Percentiles rank a stretch among this genome's conserved stretches.
Conservation (phyloP, 805 yeast species). For the Maudiozyma pseudohumilis region DNA sequence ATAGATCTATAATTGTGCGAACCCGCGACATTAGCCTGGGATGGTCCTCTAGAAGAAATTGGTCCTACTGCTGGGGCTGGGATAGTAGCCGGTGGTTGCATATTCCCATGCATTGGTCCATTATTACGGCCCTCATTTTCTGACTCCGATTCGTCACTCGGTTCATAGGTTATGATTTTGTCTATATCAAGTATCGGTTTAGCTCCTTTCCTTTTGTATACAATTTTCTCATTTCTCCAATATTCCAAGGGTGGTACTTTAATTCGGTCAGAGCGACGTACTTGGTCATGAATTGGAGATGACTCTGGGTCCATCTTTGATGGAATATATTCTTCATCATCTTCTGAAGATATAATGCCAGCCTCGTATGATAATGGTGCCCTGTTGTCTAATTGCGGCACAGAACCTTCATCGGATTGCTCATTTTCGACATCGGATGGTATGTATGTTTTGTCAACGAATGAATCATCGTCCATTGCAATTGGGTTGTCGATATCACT, state of each 20-base stretch:
- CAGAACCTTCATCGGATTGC: conserved; percentile 4
- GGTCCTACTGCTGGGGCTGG: background rate
- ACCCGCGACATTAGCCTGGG: background rate
- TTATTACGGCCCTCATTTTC: background rate
- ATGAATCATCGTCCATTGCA: background rate
- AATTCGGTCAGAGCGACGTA: conserved; percentile 57
- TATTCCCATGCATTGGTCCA: background rate
- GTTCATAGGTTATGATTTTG: conserved; percentile 41
- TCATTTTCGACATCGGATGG: conserved; percentile 7
- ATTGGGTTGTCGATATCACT: conserved; percentile 1
- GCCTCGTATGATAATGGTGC: background rate
- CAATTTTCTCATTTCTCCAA: conserved; percentile 75
- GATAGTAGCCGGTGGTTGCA: background rate
- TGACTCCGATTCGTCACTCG: conserved; percentile 12
- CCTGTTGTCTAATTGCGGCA: background rate
- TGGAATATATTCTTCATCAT: conserved; percentile 8
- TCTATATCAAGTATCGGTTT: conserved; percentile 46
- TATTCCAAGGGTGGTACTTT: conserved; percentile 64
- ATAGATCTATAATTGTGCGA: background rate
- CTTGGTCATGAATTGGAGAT: conserved; percentile 18
- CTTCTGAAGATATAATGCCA: conserved; percentile 2
- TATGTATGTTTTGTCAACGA: conserved; percentile 4
- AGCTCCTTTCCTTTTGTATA: conserved; percentile 38
- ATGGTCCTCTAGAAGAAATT: too few relatives aligned
- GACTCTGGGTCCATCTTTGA: background rate